Evolutionary conservation across 148 eudicot genomes (phyloP).

Genomic region (Vaccinium corymbosum): DNA sequence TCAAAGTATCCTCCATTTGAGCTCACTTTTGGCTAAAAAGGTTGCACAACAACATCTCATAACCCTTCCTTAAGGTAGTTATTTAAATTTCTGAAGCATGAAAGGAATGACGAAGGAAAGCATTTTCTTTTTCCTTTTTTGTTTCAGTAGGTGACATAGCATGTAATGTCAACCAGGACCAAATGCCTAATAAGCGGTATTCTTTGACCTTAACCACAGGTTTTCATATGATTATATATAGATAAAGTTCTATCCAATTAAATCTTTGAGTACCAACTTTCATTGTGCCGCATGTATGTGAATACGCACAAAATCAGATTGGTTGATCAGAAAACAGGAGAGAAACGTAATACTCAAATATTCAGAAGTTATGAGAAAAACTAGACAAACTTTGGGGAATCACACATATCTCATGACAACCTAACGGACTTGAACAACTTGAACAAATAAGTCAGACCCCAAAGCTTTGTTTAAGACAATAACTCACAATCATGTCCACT

Average conservation of each 20-base stretch:
- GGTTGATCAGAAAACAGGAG: not conserved
- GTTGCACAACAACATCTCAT: not conserved
- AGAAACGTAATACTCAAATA: not conserved
- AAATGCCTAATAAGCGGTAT: not conserved
- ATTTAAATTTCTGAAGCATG: not conserved
- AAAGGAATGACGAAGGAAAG: not conserved
- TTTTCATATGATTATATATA: not conserved
- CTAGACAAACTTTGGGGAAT: not conserved
- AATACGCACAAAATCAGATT: not conserved
- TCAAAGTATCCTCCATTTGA: not conserved
- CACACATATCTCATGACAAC: not conserved
- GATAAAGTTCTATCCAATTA: not conserved
- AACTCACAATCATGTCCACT: not conserved
- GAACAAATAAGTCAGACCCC: not conserved
- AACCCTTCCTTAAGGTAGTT: not conserved
- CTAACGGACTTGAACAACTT: not conserved
- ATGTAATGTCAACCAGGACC: not conserved
- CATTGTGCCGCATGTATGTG: not conserved
- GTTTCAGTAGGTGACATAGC: not conserved
- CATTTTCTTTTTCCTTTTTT: not conserved
- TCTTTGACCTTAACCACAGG: not conserved
- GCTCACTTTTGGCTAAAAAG: not conserved
- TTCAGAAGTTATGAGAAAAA: not conserved
- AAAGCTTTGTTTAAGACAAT: not conserved
- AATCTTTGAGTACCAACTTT: not conserved